Evolutionary conservation across 1,284 basidiomycete species (phyloP).

Genomic region (Cryptococcus sp.): DNA sequence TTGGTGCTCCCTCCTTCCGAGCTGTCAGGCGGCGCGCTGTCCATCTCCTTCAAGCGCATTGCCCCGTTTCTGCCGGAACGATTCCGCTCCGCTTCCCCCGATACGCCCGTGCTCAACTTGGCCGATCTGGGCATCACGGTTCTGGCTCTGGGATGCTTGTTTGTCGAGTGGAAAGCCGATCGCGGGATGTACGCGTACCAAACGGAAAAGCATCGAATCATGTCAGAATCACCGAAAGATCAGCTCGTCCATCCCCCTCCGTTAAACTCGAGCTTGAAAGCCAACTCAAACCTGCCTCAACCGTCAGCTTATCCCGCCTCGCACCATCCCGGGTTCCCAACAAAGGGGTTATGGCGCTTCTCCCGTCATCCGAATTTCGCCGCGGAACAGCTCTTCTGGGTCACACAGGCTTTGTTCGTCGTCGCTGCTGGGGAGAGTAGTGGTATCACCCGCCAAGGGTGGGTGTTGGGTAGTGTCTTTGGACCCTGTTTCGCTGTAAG

Average conservation of each 20-base stretch:
- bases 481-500: slow-evolving; percentile 42
- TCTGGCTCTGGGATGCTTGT: slow-evolving; percentile 61
- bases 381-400: slow-evolving; percentile 87
- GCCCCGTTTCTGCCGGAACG: slow-evolving; percentile 15
- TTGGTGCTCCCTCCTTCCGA: slow-evolving; percentile 45
- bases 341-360: slow-evolving; percentile 80
- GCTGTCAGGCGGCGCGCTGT: slow-evolving; percentile 52
- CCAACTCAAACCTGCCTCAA: slow-evolving; percentile 11
- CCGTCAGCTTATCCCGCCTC: slow-evolving; percentile 55
- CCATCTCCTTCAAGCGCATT: slow-evolving; percentile 18
- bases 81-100: slow-evolving; percentile 48
- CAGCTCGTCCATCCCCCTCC: slow-evolving; percentile 8
- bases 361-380: slow-evolving; percentile 88
- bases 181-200: slow-evolving; percentile 85
- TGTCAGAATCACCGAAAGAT: slow-evolving; percentile 23
- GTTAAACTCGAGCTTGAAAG: slow-evolving; percentile 9
- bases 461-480: slow-evolving; percentile 33
- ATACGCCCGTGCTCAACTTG: slow-evolving; percentile 55
- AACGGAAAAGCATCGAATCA: slow-evolving; percentile 66
- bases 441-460: slow-evolving; percentile 26
- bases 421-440: slow-evolving; percentile 29
- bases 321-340: slow-evolving; percentile 75
- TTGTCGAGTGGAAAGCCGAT: slow-evolving; percentile 77
- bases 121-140: slow-evolving; percentile 66
- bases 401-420: slow-evolving; percentile 54